Conservation (phyloP, 176 grass and related monocot genomes). For the Lolium multiflorum region DNA sequence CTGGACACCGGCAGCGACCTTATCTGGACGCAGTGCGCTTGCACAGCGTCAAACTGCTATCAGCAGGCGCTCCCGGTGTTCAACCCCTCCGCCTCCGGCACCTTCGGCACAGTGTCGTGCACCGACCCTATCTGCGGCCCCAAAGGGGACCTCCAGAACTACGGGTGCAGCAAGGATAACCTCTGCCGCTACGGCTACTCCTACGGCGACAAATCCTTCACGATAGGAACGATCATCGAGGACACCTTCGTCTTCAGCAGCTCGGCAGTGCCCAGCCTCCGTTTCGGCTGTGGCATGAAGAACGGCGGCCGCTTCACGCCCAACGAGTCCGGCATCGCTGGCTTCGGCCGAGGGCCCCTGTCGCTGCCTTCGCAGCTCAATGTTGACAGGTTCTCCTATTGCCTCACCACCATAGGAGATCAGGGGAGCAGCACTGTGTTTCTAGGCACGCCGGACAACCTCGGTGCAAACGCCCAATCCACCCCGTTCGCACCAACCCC, state of each 20-base stretch:
- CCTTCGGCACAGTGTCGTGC: slow-evolving; percentile 29
- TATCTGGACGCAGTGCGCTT: slow-evolving; percentile 71
- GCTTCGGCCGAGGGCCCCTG: slow-evolving; percentile 60
- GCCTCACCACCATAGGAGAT: slow-evolving; percentile 53
- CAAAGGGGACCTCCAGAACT: not conserved
- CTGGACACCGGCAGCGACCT: slow-evolving; percentile 74
- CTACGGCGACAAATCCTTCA: slow-evolving; percentile 48
- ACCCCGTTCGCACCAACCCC: slow-evolving; percentile 42
- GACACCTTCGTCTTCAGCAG: slow-evolving; percentile 56
- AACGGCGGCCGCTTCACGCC: slow-evolving; percentile 31
- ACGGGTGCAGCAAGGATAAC: not conserved
- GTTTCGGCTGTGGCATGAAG: slow-evolving; percentile 57
- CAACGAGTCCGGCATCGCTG: slow-evolving; percentile 58
- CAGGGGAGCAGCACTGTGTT: slow-evolving; percentile 60
- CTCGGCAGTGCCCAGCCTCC: slow-evolving; percentile 12
- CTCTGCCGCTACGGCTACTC: slow-evolving; percentile 42
- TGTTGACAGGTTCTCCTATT: slow-evolving; percentile 56
- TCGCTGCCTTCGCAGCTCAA: slow-evolving; percentile 67
- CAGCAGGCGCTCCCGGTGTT: slow-evolving; percentile 32
- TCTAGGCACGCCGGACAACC: slow-evolving; percentile 46
- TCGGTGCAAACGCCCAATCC: slow-evolving; percentile 21
- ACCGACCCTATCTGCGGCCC: slow-evolving; percentile 35
- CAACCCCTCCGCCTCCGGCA: slow-evolving; percentile 36
- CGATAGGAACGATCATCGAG: slow-evolving; percentile 33
- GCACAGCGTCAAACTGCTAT: slow-evolving; percentile 41